These are phyloP conservation scores for Russula emetica DNA, from an alignment of 768 basidiomycete species.

Conservation along the genomic window DNA sequence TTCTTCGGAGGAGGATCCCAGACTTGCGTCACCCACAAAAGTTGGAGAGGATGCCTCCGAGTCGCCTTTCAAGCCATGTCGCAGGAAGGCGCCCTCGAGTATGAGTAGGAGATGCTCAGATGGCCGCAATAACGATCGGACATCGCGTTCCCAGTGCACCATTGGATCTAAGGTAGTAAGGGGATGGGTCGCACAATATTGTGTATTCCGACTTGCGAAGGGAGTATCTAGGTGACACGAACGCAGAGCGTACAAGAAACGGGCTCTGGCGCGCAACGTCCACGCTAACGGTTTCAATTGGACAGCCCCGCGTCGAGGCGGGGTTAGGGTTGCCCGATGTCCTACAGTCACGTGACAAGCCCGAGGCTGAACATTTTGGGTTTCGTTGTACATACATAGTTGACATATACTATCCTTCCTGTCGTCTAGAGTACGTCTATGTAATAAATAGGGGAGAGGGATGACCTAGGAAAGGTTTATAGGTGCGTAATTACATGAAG, in stretches of 20 bases:
- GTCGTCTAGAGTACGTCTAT: neutral
- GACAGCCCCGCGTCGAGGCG: too few species aligned
- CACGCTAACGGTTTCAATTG: too few species aligned
- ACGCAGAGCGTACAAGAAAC: too few species aligned
- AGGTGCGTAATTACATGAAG: neutral
- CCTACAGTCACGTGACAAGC: too few species aligned
- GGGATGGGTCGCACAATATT: neutral
- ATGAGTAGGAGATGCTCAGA: conserved; percentile 12
- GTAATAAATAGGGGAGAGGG: neutral
- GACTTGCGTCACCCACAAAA: neutral
- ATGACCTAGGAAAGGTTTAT: neutral
- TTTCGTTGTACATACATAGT: neutral
- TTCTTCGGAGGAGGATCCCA: neutral
- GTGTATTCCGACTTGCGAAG: neutral
- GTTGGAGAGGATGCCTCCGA: neutral
- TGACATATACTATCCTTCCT: too few species aligned
- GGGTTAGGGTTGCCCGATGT: too few species aligned
- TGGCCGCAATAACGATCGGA: conserved; percentile 17
- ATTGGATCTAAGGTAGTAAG: conserved; percentile 3
- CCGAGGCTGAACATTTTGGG: neutral
- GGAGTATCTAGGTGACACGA: neutral
- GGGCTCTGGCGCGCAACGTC: too few species aligned
- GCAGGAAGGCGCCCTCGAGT: conserved; percentile 9
- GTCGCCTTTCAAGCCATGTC: neutral
- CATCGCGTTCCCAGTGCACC: conserved; percentile 16